These are phyloP conservation scores for Chloris gayana DNA, from an alignment of 176 grass and related monocot genomes.

Conservation along the genomic window DNA sequence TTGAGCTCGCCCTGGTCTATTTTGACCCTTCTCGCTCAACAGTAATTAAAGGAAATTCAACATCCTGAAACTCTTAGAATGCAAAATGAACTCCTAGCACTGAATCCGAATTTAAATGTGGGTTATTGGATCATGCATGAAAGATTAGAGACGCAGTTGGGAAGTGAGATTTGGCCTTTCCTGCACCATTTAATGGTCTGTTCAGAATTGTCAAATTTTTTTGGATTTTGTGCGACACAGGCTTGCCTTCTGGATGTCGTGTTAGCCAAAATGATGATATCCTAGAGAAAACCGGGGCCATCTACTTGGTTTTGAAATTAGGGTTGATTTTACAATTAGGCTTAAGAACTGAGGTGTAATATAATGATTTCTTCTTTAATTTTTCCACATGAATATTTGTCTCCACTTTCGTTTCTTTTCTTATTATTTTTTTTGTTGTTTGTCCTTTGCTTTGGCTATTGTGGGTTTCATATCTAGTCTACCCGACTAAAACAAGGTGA, in stretches of 20 bases:
- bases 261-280: background rate
- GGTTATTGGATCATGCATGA: background rate
- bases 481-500: too few relatives aligned
- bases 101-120: background rate
- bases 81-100: background rate
- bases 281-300: background rate
- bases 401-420: too few relatives aligned
- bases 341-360: background rate
- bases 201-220: background rate
- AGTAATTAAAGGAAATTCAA: background rate
- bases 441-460: too few relatives aligned
- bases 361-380: background rate
- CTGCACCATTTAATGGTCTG: background rate
- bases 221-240: too few relatives aligned
- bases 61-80: background rate
- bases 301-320: background rate
- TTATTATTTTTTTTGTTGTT: too few relatives aligned
- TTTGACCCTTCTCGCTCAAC: background rate
- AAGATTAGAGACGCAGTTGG: background rate
- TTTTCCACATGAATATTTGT: background rate
- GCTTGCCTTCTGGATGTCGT: too few relatives aligned
- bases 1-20: background rate
- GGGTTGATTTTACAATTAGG: background rate
- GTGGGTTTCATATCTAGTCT: too few relatives aligned
- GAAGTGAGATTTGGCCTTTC: background rate